Evolutionary conservation across 164 flowering plant genomes (phyloP), one percentile per base, ranked within the genome.

Genomic region (Kalanchoe fedtschenkoi): DNA sequence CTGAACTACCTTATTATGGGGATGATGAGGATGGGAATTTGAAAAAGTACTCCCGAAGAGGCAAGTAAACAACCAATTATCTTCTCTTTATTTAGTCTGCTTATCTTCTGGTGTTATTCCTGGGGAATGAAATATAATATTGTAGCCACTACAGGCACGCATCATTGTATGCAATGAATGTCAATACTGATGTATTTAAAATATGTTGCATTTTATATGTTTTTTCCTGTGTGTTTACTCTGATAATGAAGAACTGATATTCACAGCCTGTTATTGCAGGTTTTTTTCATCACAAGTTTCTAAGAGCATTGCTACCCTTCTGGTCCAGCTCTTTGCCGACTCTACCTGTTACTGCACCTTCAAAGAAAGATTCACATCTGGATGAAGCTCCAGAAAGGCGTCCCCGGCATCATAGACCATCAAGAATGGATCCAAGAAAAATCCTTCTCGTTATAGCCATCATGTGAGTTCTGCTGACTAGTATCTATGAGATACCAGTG

Each of bases 241-340:
- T 14, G 43, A 29, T 19, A 30, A 16, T 6, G 15, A 15, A 30
- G 26, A 54, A 39, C 8, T 29, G 43, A 65, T 62, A 53, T 39
- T 28, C 38, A 34, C n/a, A 21, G 11, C 7, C 61, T 29, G 34
- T 58, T 17, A 58, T 62, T 80, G 71, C 70, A 95, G 99, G 99
- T 68, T 79, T 96, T 38, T 71, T 95, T 66, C 91, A 81, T 43
- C 87, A 91, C 56, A 91, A 91, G 72, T 82, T 95, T 68, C 77
- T 95, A 3, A 80, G 91, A 65, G 78, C 87, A 63, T 65, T 95
- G 72, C 72, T 91, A 53, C 97, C 99, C 44, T 95, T 95, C 74
- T 95, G 99, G 99, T 95, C 99, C 28, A 85, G 80, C 76, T 72
- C 97, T 37, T 71, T 95, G 62, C 99, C 99, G 56, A 87, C 87